These are phyloP conservation scores for Xylariaceae sp. DNA, from an alignment of 2,329 filamentous ascomycete genomes.

Conservation along the genomic window DNA sequence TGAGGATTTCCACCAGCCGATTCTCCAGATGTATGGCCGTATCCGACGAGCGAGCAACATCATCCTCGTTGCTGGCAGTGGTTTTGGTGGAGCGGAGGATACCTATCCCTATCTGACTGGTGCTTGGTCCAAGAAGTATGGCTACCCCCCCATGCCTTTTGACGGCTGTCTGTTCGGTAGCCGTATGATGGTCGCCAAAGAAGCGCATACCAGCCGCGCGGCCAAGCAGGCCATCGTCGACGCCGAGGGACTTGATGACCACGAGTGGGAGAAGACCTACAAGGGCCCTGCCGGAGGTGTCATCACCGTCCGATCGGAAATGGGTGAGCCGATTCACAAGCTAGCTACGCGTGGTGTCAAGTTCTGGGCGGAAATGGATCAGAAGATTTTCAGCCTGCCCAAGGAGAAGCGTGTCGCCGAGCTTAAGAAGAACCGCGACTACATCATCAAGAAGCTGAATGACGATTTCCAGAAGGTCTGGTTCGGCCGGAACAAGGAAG, in stretches of 20 bases:
- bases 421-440: constrained; percentile 79
- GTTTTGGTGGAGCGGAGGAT: constrained; percentile 84
- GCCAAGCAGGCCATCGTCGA: constrained; percentile 89
- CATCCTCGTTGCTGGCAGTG: constrained; percentile 82
- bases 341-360: constrained; percentile 90
- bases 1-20: constrained; percentile 90
- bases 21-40: constrained; percentile 84
- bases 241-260: constrained; percentile 74
- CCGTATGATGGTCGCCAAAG: constrained; percentile 92
- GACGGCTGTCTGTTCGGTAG: constrained; percentile 88
- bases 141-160: constrained; percentile 89
- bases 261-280: constrained; percentile 88
- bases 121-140: constrained; percentile 78
- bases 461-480: constrained; percentile 96
- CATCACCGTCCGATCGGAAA: constrained; percentile 94
- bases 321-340: constrained; percentile 99
- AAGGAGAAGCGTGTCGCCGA: constrained; percentile 88
- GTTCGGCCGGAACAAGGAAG: constrained; percentile 81
- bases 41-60: constrained; percentile 83
- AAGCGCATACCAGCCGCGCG: constrained; percentile 79
- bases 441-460: constrained; percentile 94
- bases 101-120: constrained; percentile 91
- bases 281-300: constrained; percentile 86
- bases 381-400: constrained; percentile 94
- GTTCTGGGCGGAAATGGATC: constrained; percentile 98